phyloP scores from a whole-genome alignment of 169 alveolate genomes.

The Perkinsus chesapeaki region DNA sequence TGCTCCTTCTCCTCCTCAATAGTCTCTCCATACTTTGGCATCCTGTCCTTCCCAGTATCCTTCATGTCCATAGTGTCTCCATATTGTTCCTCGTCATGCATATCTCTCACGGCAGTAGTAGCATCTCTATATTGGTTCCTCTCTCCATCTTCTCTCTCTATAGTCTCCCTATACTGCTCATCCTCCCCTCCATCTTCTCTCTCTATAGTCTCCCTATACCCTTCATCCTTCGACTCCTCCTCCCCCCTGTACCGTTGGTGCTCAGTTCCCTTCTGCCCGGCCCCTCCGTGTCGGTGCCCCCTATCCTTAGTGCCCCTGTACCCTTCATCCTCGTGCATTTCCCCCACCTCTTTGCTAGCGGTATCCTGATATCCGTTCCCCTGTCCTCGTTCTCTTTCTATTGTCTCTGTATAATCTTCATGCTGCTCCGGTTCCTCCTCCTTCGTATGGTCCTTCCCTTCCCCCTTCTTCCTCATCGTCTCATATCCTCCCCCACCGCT shows the following conservation, averaged over 20 bases:
- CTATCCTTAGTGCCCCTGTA: background rate
- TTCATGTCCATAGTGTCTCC: background rate
- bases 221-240: background rate
- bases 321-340: background rate
- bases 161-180: background rate
- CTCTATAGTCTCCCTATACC: background rate
- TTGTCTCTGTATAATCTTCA: background rate
- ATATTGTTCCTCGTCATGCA: background rate
- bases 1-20: background rate
- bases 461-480: too few species aligned
- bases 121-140: background rate
- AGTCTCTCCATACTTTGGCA: background rate
- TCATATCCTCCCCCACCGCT: too few species aligned
- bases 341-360: background rate
- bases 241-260: too few species aligned
- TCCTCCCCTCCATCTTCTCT: background rate
- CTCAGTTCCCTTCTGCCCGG: too few species aligned
- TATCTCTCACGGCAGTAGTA: background rate
- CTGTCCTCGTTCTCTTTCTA: background rate
- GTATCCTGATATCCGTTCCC: too few species aligned
- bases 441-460: background rate
- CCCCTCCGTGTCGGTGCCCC: background rate
- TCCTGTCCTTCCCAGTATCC: background rate
- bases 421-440: background rate
- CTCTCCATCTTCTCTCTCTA: background rate